A percentile compares a stretch with the other conserved stretches of the same genome.
Conservation (phyloP, 2,329 filamentous ascomycete species). For the Arachnomyces sp. region DNA sequence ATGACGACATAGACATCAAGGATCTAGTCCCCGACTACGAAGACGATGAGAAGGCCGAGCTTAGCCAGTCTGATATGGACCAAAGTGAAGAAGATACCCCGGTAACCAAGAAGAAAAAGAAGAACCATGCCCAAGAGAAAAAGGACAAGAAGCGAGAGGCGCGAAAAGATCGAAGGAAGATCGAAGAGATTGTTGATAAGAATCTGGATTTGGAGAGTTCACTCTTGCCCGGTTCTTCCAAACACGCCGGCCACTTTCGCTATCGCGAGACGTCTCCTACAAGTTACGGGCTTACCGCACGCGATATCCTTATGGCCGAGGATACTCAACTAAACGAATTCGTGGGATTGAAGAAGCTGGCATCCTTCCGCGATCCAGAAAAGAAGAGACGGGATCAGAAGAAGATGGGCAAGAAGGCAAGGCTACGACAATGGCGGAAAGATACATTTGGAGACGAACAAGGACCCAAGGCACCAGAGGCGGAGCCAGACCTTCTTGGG, state of each 20-base stretch:
- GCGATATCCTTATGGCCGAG: constrained; percentile 84
- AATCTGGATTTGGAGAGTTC: constrained; percentile 67
- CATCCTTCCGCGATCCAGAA: constrained; percentile 75
- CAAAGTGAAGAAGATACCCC: constrained; percentile 30
- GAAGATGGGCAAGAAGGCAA: constrained; percentile 82
- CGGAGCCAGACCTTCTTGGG: constrained; percentile 16
- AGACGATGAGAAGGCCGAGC: constrained; percentile 51
- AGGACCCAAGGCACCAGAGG: constrained; percentile 34
- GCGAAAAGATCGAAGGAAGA: constrained; percentile 72
- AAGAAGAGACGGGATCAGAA: constrained; percentile 89
- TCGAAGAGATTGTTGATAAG: constrained; percentile 79
- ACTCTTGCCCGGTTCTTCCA: constrained; percentile 47
- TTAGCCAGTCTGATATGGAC: constrained; percentile 51
- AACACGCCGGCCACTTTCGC: constrained; percentile 59
- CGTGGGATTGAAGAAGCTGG: constrained; percentile 89
- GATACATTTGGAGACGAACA: constrained; percentile 59
- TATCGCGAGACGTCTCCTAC: constrained; percentile 92
- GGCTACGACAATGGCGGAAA: constrained; percentile 76
- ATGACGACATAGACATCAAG: constrained; percentile 95
- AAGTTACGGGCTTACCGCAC: constrained; percentile 78
- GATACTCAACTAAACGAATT: constrained; percentile 83
- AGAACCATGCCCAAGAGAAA: constrained; percentile 43
- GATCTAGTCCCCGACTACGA: constrained; percentile 84
- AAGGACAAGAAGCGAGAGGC: constrained; percentile 60
- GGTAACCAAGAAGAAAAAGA: constrained; percentile 24